Base-by-base conservation (phyloP, 495 filamentous ascomycete species). In the Pseudoneurospora amorphoporcata region DNA sequence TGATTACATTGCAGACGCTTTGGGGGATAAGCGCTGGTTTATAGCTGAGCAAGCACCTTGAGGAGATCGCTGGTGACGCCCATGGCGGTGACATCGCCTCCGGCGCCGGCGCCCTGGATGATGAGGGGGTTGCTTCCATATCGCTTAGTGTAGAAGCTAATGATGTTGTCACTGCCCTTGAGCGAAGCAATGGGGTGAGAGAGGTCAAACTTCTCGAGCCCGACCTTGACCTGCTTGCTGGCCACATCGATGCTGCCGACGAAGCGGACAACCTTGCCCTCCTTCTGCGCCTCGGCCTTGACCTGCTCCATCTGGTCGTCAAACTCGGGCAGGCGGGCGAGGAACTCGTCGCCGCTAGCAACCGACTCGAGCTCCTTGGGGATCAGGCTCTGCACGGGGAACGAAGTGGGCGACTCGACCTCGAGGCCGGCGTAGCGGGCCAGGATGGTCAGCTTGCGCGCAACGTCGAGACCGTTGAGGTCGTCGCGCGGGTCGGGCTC, bases 91-190 rank as follows among this genome's bases (percentile, higher is more conserved):
- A 98, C 94, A 38, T 97, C 95, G 53, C 91, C 94, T 76, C 95
- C 95, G 70, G 95, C 95, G 70, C 94, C 95, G 43, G 94, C 94
- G 72, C 95, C 95, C 85, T 97, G 94, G 68, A 99, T 89, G 78
- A 98, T 95, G 71, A 98, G 82, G 14, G 95, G 92, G 80, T 94
- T 96, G 72, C 84, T 85, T 45, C 93, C 93, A 79, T 99, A 98
- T 76, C 95, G 88, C 85, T 94, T 91, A 61, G 95, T 98, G 82
- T 95, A 97, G 86, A 99, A 97, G 86, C 90, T 95, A 77, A 99
- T 95, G 79, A 98, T 95, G 84, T 98, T 98, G 79, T 97, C 95
- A 81, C 94, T 97, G 43, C 95, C 95, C 86, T 97, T 96, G 72
- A 98, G 84, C 42, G 92, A 91, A 39, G 95, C 95, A 81, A 98